These are phyloP conservation scores for Pythium aquatile DNA, from an alignment of 352 stramenopile species.

Conservation along the genomic window DNA sequence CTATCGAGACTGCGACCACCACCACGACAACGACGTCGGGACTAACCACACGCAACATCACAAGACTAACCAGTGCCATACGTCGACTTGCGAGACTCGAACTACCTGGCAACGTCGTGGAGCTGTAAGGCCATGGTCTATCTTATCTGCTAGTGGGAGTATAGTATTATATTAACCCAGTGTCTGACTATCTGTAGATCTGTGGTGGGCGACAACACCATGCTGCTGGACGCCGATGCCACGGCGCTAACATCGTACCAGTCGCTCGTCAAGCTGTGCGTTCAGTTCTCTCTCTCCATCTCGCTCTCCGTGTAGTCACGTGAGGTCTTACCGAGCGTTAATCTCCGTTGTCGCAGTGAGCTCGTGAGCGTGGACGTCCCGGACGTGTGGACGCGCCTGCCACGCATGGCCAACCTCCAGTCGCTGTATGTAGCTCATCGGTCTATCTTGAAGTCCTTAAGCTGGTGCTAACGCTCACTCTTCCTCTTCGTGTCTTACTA, in stretches of 20 bases:
- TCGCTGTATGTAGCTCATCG: constrained; percentile 5
- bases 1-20: constrained; percentile 1
- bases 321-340: not conserved
- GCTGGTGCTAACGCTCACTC: not conserved
- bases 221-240: constrained; percentile 2
- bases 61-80: constrained; percentile 5
- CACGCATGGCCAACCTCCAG: constrained; percentile 12
- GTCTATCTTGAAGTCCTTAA: not conserved
- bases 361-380: constrained; percentile 7
- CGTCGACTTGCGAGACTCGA: constrained; percentile 5
- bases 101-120: constrained; percentile 10
- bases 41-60: not conserved
- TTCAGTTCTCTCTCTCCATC: not conserved
- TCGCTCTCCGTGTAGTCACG: not conserved
- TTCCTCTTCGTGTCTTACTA: not conserved
- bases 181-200: not conserved
- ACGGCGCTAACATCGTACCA: constrained; percentile 9
- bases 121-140: constrained; percentile 2
- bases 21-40: not conserved
- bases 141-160: not conserved
- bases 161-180: not conserved
- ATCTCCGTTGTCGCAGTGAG: not conserved
- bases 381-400: constrained; percentile 6
- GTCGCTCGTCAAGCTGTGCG: constrained; percentile 4
- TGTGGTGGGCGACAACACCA: constrained; percentile 2